phyloP scores from a whole-genome alignment of 352 stramenopile species.

The Peronospora farinosa region DNA sequence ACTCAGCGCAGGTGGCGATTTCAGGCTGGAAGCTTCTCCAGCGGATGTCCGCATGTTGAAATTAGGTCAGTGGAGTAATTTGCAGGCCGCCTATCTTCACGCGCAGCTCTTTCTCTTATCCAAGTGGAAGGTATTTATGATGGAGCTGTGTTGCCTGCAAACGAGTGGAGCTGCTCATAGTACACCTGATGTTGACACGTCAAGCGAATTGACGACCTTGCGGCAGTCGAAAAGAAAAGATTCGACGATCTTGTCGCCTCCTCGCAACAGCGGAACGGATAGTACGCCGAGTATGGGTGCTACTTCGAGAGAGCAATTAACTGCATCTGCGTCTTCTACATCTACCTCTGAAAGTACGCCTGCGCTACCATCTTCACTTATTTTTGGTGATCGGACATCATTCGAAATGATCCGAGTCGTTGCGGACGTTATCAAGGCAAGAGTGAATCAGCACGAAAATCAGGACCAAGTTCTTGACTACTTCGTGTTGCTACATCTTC shows the following conservation, averaged over 20 bases:
- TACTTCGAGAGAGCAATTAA: slow-evolving; percentile 12
- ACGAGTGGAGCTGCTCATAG: slow-evolving; percentile 6
- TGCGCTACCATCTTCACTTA: slow-evolving; percentile 29
- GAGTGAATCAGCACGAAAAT: slow-evolving; percentile 30
- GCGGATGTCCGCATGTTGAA: slow-evolving; percentile 32
- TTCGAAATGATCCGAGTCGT: slow-evolving; percentile 62
- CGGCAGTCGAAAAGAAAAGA: slow-evolving; percentile 48
- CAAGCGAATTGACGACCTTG: slow-evolving; percentile 2
- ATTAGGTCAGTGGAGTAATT: slow-evolving; percentile 45
- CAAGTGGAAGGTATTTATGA: slow-evolving; percentile 74
- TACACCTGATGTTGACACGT: slow-evolving; percentile 8
- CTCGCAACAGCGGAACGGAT: slow-evolving; percentile 14
- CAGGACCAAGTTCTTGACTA: slow-evolving; percentile 38
- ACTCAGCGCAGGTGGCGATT: slow-evolving; percentile 20
- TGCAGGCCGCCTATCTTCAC: slow-evolving; percentile 45
- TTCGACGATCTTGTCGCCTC: slow-evolving; percentile 64
- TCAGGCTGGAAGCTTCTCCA: slow-evolving; percentile 19
- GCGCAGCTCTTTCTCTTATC: slow-evolving; percentile 46
- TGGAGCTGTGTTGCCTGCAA: slow-evolving; percentile 61
- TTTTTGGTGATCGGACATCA: slow-evolving; percentile 62
- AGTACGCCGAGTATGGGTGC: not conserved
- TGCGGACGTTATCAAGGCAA: slow-evolving; percentile 39
- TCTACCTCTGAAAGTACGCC: slow-evolving; percentile 9
- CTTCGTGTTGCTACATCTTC: slow-evolving; percentile 44
- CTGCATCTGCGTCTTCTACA: slow-evolving; percentile 1